Percentiles rank a stretch among this genome's conserved stretches.
Conservation (phyloP, 2,329 filamentous ascomycete genomes). For the Claviceps sp. region DNA sequence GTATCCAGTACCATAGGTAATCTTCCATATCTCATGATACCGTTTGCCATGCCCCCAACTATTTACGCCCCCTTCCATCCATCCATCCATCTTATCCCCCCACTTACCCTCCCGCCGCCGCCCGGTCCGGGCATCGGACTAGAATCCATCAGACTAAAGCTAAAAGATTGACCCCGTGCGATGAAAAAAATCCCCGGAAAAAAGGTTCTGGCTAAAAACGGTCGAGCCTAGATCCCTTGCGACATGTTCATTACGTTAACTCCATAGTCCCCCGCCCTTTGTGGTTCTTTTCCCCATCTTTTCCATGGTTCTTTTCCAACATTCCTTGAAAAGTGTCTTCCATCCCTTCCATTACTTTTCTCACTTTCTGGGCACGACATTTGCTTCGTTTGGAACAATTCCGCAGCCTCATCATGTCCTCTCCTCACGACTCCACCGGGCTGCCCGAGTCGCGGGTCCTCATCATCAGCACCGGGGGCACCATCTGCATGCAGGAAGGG, state of each 20-base stretch:
- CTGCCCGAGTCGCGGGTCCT: slow-evolving; percentile 68
- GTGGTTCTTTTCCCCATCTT: no score
- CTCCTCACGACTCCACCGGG: slow-evolving; percentile 8
- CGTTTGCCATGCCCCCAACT: no score
- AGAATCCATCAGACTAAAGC: neutral
- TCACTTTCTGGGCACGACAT: no score
- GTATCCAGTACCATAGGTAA: no score
- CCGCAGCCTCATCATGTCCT: neutral
- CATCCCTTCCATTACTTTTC: no score
- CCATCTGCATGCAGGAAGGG: slow-evolving; percentile 83
- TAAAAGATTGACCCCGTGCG: neutral
- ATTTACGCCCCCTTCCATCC: neutral
- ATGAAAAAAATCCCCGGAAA: neutral
- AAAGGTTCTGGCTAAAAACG: neutral
- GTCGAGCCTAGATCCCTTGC: no score
- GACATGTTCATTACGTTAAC: no score
- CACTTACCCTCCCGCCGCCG: neutral
- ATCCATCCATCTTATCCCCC: neutral
- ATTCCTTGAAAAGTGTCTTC: no score
- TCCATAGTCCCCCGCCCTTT: no score
- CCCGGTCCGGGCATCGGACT: neutral
- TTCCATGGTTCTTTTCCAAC: no score
- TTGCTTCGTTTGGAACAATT: no score
- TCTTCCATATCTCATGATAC: no score
- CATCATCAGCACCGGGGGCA: slow-evolving; percentile 81